Conservation (phyloP, 83 land plant genomes). For the Thuja plicata region DNA sequence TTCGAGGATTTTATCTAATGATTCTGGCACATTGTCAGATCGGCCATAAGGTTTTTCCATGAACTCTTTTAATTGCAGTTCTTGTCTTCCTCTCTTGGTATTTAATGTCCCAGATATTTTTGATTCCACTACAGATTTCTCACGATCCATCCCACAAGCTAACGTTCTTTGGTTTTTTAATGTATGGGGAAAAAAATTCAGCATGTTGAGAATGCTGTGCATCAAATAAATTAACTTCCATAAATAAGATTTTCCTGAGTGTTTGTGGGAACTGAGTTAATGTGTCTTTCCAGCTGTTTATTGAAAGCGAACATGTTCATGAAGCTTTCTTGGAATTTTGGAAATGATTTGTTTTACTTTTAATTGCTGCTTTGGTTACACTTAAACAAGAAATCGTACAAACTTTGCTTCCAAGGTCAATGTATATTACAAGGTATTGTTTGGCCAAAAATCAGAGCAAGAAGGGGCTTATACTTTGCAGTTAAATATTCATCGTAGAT, state of each 20-base stretch:
- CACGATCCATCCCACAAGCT: background rate
- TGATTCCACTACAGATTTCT: slow-evolving; percentile 1
- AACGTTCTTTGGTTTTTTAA: background rate
- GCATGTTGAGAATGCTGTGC: background rate
- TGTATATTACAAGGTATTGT: background rate
- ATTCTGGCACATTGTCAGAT: slow-evolving; percentile 18
- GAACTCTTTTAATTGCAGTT: background rate
- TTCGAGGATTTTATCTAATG: background rate
- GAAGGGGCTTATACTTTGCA: background rate
- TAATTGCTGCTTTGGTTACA: too few relatives aligned
- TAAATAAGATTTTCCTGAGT: background rate
- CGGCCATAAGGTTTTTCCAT: slow-evolving; percentile 10
- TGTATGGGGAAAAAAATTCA: slow-evolving; percentile 4
- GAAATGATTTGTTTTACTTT: background rate
- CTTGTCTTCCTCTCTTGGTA: slow-evolving; percentile 7
- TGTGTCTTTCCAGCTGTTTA: background rate
- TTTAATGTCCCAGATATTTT: background rate
- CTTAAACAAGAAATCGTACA: too few relatives aligned
- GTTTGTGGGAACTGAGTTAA: background rate
- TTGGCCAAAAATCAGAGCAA: background rate
- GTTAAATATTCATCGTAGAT: background rate
- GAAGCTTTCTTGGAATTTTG: background rate
- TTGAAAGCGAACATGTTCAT: background rate
- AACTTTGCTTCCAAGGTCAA: background rate
- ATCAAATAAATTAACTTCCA: background rate